Conservation (phyloP, 805 yeast genomes). For the Hanseniaspora thailandica region DNA sequence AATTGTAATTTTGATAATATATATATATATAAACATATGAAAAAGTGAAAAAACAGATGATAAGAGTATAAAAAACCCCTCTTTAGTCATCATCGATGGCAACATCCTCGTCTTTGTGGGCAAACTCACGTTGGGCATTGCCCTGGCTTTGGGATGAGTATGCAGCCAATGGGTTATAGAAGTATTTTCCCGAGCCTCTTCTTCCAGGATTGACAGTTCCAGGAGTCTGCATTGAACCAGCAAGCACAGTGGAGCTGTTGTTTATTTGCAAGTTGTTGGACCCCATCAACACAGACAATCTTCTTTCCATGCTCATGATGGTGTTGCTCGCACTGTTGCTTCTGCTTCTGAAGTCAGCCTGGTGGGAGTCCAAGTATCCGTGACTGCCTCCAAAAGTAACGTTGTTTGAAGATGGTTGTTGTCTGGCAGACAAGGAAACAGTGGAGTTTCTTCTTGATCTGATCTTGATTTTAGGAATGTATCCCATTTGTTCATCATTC, state of each 20-base stretch:
- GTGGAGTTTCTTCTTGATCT: constrained; percentile 27
- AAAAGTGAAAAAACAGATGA: background rate
- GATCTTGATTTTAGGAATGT: constrained; percentile 29
- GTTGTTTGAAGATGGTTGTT: constrained; percentile 6
- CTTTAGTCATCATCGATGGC: constrained; percentile 12
- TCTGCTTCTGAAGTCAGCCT: constrained; percentile 6
- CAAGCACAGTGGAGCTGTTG: background rate
- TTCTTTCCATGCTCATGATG: constrained; percentile 12
- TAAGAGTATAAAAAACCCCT: too few species aligned
- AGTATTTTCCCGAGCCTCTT: constrained; percentile 6
- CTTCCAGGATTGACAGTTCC: background rate
- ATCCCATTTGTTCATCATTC: constrained; percentile 26
- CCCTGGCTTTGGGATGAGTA: background rate
- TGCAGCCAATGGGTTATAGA: background rate
- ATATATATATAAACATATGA: background rate
- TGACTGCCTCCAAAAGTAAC: background rate
- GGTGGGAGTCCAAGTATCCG: constrained; percentile 1
- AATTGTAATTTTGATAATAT: background rate
- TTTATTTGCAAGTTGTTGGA: background rate
- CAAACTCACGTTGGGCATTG: background rate
- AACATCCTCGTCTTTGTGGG: constrained; percentile 5
- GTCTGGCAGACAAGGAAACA: constrained; percentile 16
- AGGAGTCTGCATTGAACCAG: background rate
- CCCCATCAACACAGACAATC: constrained; percentile 12
- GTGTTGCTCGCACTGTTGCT: constrained; percentile 6